A percentile compares a stretch with the other conserved stretches of the same genome.
Evolutionary conservation across 345 rosid genomes (phyloP).

Genomic region (Jatropha curcas): DNA sequence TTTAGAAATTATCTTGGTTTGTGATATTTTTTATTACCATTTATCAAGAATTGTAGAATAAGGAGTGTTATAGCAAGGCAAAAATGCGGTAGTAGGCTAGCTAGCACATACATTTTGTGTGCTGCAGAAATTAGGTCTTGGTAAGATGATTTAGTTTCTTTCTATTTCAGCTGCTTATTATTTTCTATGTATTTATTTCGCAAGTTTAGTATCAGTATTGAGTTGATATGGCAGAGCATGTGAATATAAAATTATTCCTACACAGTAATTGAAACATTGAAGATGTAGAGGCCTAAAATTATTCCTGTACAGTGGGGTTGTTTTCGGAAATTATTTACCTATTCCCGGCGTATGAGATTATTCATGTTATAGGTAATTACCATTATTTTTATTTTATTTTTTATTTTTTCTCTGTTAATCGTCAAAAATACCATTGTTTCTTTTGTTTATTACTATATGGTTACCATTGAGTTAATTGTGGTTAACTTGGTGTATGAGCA

Average conservation of each 20-base stretch:
- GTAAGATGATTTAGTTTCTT: background rate
- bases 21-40: background rate
- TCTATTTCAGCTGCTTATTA: background rate
- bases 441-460: too few relatives aligned
- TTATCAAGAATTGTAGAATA: background rate
- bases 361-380: too few relatives aligned
- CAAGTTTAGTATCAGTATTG: background rate
- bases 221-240: background rate
- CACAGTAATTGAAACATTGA: background rate
- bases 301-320: too few relatives aligned
- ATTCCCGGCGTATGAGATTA: too few relatives aligned
- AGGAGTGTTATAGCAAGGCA: background rate
- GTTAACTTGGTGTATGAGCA: too few relatives aligned
- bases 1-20: conserved; percentile 12
- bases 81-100: background rate
- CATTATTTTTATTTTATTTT: too few relatives aligned
- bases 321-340: too few relatives aligned
- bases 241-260: background rate
- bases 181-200: background rate
- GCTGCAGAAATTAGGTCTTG: background rate
- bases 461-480: too few relatives aligned
- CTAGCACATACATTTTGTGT: background rate
- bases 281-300: too few relatives aligned
- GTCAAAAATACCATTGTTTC: too few relatives aligned
- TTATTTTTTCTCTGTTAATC: too few relatives aligned